Evolutionary conservation across 106 monocot genomes (phyloP).

Genomic region (Hemerocallis citrina): DNA sequence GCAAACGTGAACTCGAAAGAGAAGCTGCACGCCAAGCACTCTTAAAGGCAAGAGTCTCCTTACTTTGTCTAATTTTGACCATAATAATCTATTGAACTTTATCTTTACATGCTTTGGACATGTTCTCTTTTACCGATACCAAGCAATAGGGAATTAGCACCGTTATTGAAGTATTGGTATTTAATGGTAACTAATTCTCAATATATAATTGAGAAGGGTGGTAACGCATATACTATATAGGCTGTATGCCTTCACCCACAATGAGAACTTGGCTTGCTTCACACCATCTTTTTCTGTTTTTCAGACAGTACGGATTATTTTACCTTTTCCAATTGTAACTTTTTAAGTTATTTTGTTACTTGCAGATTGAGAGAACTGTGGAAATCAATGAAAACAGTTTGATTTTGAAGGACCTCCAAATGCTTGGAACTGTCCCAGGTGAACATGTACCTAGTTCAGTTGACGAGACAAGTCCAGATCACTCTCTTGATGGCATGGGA

Average conservation of each 20-base stretch:
- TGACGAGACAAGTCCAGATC: constrained; percentile 53
- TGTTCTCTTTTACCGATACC: too few species aligned
- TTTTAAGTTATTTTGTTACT: constrained; percentile 26
- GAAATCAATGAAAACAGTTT: constrained; percentile 60
- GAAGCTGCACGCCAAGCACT: constrained; percentile 93
- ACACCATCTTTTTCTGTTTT: neutral
- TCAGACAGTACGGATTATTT: neutral
- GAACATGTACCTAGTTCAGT: constrained; percentile 53
- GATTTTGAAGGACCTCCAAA: constrained; percentile 73
- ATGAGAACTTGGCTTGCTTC: too few species aligned
- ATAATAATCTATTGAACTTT: too few species aligned
- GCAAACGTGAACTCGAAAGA: constrained; percentile 72
- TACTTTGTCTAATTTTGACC: too few species aligned
- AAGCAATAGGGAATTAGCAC: too few species aligned
- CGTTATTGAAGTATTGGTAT: too few species aligned
- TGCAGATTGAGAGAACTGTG: constrained; percentile 81
- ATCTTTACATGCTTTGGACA: too few species aligned
- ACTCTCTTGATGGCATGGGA: constrained; percentile 45
- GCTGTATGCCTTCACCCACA: too few species aligned
- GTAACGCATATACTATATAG: too few species aligned
- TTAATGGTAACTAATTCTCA: too few species aligned
- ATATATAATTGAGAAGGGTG: too few species aligned
- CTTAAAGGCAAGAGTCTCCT: constrained; percentile 34
- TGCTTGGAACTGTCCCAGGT: constrained; percentile 45
- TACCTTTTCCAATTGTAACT: constrained; percentile 17